Base-by-base conservation (phyloP, 495 filamentous ascomycete genomes). In the Endocarpon pusillum region DNA sequence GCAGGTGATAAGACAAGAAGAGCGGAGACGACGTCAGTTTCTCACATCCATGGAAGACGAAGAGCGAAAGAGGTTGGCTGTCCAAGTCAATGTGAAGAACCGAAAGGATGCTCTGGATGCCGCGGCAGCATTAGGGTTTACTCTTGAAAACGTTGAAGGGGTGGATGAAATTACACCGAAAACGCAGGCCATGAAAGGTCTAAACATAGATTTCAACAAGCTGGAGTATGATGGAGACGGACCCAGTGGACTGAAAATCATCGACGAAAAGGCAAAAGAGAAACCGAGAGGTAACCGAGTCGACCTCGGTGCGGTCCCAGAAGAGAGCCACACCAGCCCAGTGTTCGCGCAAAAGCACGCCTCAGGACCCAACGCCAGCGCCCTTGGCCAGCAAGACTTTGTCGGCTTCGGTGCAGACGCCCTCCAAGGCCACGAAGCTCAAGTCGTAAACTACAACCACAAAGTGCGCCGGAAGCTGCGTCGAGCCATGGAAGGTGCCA, bases 391-490 rank as follows among this genome's bases (percentile, higher is more conserved):
- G 12, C 38, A 42, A 31, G 41, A 45, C 15, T 50, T 47, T 23
- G 44, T 50, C 28, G 35, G 40, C 10, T 20, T 50, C 19, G 47
- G 44, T 34, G 23, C 27, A 10, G 45, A 42, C 21, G 38, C 30
- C 15, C 41, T 34, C 10, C 33, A 45, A 31, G 42, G 42, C 32
- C 39, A 39, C 21, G 5, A 14, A 5, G 23, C 8, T 8, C 38
- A 48, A 32, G 32, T 14, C 9, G 37, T 42, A 15, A 48, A 35
- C 29, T 44, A 42, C 28, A 50, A 50, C 23, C 42, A 48, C 34
- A 50, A 43, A 31, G 33, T 48, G n/a, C 39, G 45, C 16, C 45
- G 42, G 12, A 50, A 50, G 36, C 45, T 48, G 12, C 39, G 45
- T 9, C 36, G 47, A 26, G 45, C 47, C 14, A 35, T 50, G 26